Percentiles rank a stretch among this genome's conserved stretches.
These are phyloP conservation scores for Pseudogymnoascus sp. DNA, from an alignment of 2,329 filamentous ascomycete species.

Conservation along the genomic window DNA sequence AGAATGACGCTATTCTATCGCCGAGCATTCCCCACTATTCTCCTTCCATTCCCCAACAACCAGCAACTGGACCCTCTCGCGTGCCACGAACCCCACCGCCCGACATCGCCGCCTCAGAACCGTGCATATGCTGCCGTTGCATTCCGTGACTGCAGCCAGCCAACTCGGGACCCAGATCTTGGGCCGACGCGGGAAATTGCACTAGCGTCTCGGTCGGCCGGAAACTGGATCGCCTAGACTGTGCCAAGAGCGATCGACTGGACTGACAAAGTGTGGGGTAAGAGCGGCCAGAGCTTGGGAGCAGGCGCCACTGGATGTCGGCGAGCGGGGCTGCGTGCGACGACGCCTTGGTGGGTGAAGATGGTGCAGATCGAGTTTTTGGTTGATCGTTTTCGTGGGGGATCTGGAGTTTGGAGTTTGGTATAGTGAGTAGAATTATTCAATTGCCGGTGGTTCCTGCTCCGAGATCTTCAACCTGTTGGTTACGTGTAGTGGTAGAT, in stretches of 20 bases:
- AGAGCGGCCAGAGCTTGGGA: neutral
- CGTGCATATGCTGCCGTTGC: neutral
- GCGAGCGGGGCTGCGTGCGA: neutral
- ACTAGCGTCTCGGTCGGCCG: neutral
- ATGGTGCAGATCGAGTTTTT: neutral
- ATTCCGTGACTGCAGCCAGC: neutral
- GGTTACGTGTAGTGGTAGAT: neutral
- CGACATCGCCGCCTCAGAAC: neutral
- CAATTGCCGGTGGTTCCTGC: constrained; percentile 3
- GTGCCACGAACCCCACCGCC: neutral
- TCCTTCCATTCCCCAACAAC: neutral
- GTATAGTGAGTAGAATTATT: neutral
- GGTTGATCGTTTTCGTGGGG: neutral
- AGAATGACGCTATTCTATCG: neutral
- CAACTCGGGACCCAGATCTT: neutral
- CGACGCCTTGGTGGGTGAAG: neutral
- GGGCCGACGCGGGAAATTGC: neutral
- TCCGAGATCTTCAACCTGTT: neutral
- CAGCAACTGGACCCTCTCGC: neutral
- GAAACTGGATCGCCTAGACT: neutral
- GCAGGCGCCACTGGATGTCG: neutral
- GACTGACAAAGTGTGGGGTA: constrained; percentile 5
- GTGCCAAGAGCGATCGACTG: neutral
- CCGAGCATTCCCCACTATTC: neutral
- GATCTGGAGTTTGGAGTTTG: neutral